A percentile compares a stretch with the other conserved stretches of the same genome.
phyloP scores from a whole-genome alignment of 2,329 filamentous ascomycete species.

The Fusarium poae region DNA sequence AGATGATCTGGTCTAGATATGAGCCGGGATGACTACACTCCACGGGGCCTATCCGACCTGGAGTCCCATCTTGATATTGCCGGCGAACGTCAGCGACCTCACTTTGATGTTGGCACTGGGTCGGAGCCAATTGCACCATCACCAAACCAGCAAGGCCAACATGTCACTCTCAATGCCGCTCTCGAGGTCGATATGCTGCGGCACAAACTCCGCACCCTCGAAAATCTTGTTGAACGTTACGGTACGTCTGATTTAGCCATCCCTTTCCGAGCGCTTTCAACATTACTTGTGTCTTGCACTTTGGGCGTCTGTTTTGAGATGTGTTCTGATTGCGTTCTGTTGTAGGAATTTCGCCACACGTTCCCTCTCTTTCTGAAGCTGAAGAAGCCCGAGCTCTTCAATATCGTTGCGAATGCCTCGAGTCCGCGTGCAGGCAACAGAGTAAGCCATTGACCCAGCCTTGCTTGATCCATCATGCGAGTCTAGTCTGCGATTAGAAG shows the following conservation, averaged over 20 bases:
- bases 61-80: conserved; percentile 51
- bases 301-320: conserved; percentile 9
- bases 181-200: conserved; percentile 68
- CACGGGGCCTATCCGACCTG: conserved; percentile 51
- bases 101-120: conserved; percentile 65
- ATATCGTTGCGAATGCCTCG: conserved; percentile 70
- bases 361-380: conserved; percentile 64
- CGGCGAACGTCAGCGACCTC: conserved; percentile 58
- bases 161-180: conserved; percentile 62
- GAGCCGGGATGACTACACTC: conserved; percentile 51
- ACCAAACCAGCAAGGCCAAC: conserved; percentile 61
- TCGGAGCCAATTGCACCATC: conserved; percentile 63
- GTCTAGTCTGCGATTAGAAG: not conserved
- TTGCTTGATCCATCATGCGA: conserved; percentile 2
- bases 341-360: conserved; percentile 49
- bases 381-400: conserved; percentile 70
- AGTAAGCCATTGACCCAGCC: conserved; percentile 44
- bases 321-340: conserved; percentile 34
- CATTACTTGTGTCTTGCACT: conserved; percentile 21
- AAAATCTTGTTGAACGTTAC: conserved; percentile 62
- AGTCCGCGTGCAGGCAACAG: conserved; percentile 61
- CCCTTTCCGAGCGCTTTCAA: conserved; percentile 20
- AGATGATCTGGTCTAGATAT: conserved; percentile 50
- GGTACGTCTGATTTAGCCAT: conserved; percentile 55
- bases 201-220: conserved; percentile 65